Percentiles rank a stretch among this genome's conserved stretches.
These are phyloP conservation scores for Picea sitchensis DNA, from an alignment of 75 land plant genomes.

Conservation along the genomic window DNA sequence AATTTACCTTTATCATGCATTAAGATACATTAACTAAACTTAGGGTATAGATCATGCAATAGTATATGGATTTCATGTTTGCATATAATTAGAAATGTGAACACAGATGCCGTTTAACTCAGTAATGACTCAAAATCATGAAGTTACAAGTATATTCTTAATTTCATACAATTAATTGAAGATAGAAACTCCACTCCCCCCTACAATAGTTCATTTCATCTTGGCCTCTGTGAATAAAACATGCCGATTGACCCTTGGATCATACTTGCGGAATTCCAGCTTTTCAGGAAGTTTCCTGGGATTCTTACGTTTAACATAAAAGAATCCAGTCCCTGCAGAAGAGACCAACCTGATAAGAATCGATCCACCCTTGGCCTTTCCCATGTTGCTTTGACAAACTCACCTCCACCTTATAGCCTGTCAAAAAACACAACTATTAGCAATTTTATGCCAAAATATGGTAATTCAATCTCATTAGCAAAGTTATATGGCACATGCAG, in stretches of 20 bases:
- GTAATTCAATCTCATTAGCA: background rate
- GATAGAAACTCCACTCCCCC: too few relatives aligned
- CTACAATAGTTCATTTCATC: slow-evolving; percentile 37
- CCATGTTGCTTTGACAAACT: slow-evolving; percentile 27
- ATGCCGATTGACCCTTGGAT: slow-evolving; percentile 79
- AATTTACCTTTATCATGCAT: too few relatives aligned
- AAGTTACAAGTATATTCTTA: too few relatives aligned
- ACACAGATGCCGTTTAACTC: too few relatives aligned
- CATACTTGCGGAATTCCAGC: slow-evolving; percentile 87
- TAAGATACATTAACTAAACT: too few relatives aligned
- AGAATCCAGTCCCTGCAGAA: slow-evolving; percentile 87
- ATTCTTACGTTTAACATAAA: slow-evolving; percentile 84
- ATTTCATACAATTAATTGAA: too few relatives aligned
- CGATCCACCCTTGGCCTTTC: slow-evolving; percentile 69
- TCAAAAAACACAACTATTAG: background rate
- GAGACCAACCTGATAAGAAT: slow-evolving; percentile 75
- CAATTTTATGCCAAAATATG: background rate
- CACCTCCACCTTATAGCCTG: background rate
- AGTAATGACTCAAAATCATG: too few relatives aligned
- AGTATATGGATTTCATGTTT: too few relatives aligned
- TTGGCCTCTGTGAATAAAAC: slow-evolving; percentile 86
- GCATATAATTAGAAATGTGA: too few relatives aligned
- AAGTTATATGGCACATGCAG: background rate
- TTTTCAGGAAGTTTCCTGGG: slow-evolving; percentile 60
- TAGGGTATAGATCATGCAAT: too few relatives aligned